These are phyloP conservation scores for Eutrema yunnanense DNA, from an alignment of 345 rosid genomes.

Conservation along the genomic window DNA sequence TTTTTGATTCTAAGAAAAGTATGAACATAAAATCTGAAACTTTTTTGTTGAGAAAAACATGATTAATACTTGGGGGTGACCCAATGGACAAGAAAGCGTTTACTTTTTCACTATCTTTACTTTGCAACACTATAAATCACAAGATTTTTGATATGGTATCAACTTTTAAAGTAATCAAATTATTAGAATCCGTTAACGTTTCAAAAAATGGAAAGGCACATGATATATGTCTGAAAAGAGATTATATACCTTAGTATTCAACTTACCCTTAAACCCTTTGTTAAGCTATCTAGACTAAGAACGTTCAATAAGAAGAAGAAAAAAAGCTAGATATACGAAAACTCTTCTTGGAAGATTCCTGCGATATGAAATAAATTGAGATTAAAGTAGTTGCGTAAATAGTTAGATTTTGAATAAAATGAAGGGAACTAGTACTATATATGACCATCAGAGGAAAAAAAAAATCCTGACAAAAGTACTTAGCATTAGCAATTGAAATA, in stretches of 20 bases:
- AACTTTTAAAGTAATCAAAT: not conserved
- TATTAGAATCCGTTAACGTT: not conserved
- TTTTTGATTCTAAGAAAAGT: not conserved
- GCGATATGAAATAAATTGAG: not conserved
- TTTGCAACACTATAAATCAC: not conserved
- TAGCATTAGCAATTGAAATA: not conserved
- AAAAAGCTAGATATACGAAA: not conserved
- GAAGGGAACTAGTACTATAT: not conserved
- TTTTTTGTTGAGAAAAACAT: too few species aligned
- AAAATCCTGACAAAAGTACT: not conserved
- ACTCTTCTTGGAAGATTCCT: not conserved
- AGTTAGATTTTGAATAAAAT: not conserved
- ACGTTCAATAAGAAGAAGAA: not conserved
- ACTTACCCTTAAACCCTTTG: not conserved
- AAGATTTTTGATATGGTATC: not conserved
- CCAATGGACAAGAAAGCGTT: not conserved
- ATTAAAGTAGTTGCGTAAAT: not conserved
- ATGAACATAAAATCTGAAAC: not conserved
- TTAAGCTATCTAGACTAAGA: not conserved
- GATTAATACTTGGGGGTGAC: not conserved
- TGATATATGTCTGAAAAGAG: not conserved
- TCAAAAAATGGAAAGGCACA: not conserved
- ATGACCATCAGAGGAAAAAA: not conserved
- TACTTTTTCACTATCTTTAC: not conserved
- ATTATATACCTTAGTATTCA: not conserved